phyloP scores from a whole-genome alignment of 129 eudicot species.

The Saussurea involucrata region DNA sequence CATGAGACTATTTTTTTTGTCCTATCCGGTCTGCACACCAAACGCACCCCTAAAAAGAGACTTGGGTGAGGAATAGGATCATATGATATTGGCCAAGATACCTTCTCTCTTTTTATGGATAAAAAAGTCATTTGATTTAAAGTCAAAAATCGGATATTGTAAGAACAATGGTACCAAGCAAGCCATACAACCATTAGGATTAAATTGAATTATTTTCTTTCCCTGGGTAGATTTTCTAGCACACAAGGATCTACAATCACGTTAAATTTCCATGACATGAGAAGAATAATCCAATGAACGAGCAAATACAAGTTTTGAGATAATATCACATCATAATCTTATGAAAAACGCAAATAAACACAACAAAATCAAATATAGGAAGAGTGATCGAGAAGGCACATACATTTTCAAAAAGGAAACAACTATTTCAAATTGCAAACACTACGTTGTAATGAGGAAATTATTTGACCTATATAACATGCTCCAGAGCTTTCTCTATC shows the following conservation, averaged over 20 bases:
- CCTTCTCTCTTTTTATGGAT: background rate
- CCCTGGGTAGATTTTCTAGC: background rate
- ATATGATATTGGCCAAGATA: background rate
- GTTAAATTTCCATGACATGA: background rate
- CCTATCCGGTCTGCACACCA: too few relatives aligned
- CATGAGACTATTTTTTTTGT: too few relatives aligned
- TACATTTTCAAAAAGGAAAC: background rate
- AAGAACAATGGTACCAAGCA: background rate
- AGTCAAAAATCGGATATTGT: background rate
- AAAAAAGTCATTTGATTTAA: background rate
- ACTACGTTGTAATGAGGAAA: background rate
- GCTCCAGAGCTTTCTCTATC: background rate
- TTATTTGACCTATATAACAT: background rate
- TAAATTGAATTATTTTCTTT: background rate
- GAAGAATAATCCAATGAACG: background rate
- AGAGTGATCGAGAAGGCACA: too few relatives aligned
- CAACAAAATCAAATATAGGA: background rate
- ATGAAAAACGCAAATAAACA: background rate
- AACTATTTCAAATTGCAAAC: background rate
- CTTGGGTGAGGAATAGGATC: background rate
- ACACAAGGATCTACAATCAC: background rate
- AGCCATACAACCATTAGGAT: background rate
- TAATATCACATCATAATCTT: background rate
- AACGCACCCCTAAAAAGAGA: background rate
- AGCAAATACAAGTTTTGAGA: background rate